Percentiles rank a stretch among this genome's conserved stretches.
Evolutionary conservation across 1,139 yeast genomes (phyloP).

Genomic region (Geotrichum aggregatum): DNA sequence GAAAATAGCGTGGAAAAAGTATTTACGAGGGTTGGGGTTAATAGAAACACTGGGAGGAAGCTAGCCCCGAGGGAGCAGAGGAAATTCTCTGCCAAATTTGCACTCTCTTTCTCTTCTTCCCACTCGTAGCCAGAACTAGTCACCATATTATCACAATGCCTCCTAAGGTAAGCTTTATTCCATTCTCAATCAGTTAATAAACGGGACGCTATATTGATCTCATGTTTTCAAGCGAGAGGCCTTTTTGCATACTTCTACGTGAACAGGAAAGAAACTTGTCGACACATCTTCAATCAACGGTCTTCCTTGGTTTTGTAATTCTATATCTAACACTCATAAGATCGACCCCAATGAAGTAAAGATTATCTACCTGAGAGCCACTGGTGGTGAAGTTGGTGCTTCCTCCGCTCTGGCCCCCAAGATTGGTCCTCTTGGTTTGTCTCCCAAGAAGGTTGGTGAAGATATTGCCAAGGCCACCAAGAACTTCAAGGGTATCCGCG

Average conservation of each 20-base stretch:
- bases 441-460: slow-evolving; percentile 99
- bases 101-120: slow-evolving; percentile 15
- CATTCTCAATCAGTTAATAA: not conserved
- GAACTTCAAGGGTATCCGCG: slow-evolving; percentile 98
- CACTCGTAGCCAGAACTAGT: slow-evolving; percentile 18
- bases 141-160: slow-evolving; percentile 22
- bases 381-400: slow-evolving; percentile 99
- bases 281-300: not conserved
- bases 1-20: no score
- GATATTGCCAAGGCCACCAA: slow-evolving; percentile 99
- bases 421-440: slow-evolving; percentile 99
- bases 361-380: slow-evolving; percentile 98
- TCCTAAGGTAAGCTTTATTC: slow-evolving; percentile 20
- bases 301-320: not conserved
- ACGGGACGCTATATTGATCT: not conserved
- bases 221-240: not conserved
- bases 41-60: not conserved
- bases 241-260: not conserved
- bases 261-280: not conserved
- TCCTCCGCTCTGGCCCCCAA: slow-evolving; percentile 99
- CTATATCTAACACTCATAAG: slow-evolving; percentile 36
- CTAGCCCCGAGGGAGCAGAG: not conserved
- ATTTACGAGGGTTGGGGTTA: slow-evolving; percentile 1
- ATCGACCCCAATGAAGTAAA: slow-evolving; percentile 98
- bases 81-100: not conserved